These are phyloP conservation scores for Cenchrus purpureus DNA, from an alignment of 176 grass and related monocot genomes.

Conservation along the genomic window DNA sequence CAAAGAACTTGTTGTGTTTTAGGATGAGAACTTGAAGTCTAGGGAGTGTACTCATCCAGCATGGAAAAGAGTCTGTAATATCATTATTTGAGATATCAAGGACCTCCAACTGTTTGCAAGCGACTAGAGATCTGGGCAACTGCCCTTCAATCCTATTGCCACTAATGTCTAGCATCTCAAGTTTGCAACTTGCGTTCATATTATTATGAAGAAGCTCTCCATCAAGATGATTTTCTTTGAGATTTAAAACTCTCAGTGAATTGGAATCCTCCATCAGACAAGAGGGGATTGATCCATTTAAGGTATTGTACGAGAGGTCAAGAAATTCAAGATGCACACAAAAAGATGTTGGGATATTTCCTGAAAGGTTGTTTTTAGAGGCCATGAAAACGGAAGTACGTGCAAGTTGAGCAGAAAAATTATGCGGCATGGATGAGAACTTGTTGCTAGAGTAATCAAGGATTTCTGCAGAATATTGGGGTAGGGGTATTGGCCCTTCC, in stretches of 20 bases:
- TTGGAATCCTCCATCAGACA: not conserved
- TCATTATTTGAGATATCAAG: conserved; percentile 30
- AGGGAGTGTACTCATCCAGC: conserved; percentile 32
- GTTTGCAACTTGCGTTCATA: not conserved
- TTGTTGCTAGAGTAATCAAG: conserved; percentile 20
- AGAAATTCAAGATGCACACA: not conserved
- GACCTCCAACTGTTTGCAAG: conserved; percentile 15
- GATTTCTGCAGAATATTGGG: not conserved
- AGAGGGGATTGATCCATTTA: conserved; percentile 15
- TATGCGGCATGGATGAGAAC: conserved; percentile 20
- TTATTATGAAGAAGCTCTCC: not conserved
- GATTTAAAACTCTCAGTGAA: not conserved
- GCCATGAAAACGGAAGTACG: not conserved
- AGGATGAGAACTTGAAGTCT: conserved; percentile 41
- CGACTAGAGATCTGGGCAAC: not conserved
- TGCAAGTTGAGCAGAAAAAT: conserved; percentile 32
- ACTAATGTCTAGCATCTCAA: conserved; percentile 19
- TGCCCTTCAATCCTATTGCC: conserved; percentile 18
- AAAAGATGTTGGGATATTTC: conserved; percentile 18
- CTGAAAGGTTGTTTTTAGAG: conserved; percentile 29
- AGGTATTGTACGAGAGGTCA: conserved; percentile 41
- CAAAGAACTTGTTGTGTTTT: conserved; percentile 25
- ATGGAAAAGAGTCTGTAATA: conserved; percentile 21
- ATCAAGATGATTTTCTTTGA: conserved; percentile 30
- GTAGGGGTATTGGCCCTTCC: conserved; percentile 24